Percentiles rank a stretch among this genome's conserved stretches.
phyloP scores from a whole-genome alignment of 2,329 filamentous ascomycete species.

The Sphaceloma murrayae region DNA sequence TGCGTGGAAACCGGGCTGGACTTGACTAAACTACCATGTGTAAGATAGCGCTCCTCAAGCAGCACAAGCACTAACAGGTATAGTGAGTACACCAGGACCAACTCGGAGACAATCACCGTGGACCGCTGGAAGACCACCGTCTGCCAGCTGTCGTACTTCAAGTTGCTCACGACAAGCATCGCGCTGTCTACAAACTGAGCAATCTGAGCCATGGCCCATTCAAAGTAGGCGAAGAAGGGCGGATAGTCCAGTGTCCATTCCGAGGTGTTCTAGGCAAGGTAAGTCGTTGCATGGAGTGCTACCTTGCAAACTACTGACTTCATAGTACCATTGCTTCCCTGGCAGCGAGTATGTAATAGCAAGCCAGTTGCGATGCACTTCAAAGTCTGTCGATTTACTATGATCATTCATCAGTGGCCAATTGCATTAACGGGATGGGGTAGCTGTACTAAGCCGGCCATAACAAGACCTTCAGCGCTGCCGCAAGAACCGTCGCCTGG shows the following conservation, averaged over 20 bases:
- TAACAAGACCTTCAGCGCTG: constrained; percentile 81
- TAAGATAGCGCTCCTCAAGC: background rate
- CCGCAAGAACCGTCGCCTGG: constrained; percentile 78
- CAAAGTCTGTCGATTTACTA: constrained; percentile 98
- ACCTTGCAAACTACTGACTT: no score
- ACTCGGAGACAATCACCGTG: constrained; percentile 78
- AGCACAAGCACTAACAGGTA: constrained; percentile 47
- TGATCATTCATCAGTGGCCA: constrained; percentile 16
- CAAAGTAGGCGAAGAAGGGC: constrained; percentile 95
- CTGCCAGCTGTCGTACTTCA: constrained; percentile 84
- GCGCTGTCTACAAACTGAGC: constrained; percentile 67
- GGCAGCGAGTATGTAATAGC: constrained; percentile 88
- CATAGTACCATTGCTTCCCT: constrained; percentile 85
- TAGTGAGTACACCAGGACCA: constrained; percentile 74
- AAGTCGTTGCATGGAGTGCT: no score
- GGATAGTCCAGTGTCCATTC: constrained; percentile 99
- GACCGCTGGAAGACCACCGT: constrained; percentile 86
- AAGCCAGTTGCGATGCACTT: constrained; percentile 98
- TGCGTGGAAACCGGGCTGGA: constrained; percentile 57
- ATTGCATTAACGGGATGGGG: background rate
- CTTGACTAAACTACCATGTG: constrained; percentile 59
- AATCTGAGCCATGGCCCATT: constrained; percentile 79
- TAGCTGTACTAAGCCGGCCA: constrained; percentile 75
- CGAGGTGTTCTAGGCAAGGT: constrained; percentile 76
- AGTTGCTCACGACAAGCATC: constrained; percentile 72